A percentile compares a stretch with the other conserved stretches of the same genome.
phyloP scores from a whole-genome alignment of 306 rosid species.

The Argentina anserina region DNA sequence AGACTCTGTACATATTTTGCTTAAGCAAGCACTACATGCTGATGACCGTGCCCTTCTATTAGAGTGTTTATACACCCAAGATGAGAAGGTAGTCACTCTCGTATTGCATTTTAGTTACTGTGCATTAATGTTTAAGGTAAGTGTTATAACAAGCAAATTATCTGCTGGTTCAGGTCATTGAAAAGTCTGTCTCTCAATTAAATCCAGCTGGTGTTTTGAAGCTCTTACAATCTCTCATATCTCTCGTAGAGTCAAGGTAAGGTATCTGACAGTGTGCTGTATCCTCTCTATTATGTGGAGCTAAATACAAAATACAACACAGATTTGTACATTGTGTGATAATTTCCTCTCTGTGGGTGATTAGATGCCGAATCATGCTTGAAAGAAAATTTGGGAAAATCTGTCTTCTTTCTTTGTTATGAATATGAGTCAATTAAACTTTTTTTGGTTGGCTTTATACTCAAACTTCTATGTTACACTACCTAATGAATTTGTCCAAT shows the following conservation, averaged over 20 bases:
- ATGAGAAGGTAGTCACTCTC: slow-evolving; percentile 52
- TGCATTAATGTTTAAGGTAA: neutral
- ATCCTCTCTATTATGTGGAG: neutral
- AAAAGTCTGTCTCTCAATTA: slow-evolving; percentile 58
- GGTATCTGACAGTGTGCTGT: neutral
- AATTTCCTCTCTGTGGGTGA: neutral
- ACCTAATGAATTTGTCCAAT: neutral
- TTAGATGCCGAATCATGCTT: neutral
- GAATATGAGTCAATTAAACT: neutral
- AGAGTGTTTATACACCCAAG: slow-evolving; percentile 71
- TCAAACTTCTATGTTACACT: neutral
- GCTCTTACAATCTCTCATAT: slow-evolving; percentile 62
- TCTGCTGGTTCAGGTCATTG: slow-evolving; percentile 55
- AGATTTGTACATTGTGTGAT: neutral
- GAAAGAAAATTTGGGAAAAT: neutral
- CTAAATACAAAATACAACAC: too few species aligned
- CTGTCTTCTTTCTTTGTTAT: neutral
- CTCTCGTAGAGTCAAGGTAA: slow-evolving; percentile 67
- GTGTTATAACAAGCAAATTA: slow-evolving; percentile 6
- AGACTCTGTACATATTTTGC: slow-evolving; percentile 71
- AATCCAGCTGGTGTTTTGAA: slow-evolving; percentile 60
- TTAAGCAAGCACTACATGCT: slow-evolving; percentile 78
- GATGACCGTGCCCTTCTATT: slow-evolving; percentile 68
- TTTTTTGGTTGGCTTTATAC: neutral
- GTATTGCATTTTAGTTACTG: neutral